These are phyloP conservation scores for Globisporangium iwayamae DNA, from an alignment of 352 stramenopile genomes.

Conservation along the genomic window DNA sequence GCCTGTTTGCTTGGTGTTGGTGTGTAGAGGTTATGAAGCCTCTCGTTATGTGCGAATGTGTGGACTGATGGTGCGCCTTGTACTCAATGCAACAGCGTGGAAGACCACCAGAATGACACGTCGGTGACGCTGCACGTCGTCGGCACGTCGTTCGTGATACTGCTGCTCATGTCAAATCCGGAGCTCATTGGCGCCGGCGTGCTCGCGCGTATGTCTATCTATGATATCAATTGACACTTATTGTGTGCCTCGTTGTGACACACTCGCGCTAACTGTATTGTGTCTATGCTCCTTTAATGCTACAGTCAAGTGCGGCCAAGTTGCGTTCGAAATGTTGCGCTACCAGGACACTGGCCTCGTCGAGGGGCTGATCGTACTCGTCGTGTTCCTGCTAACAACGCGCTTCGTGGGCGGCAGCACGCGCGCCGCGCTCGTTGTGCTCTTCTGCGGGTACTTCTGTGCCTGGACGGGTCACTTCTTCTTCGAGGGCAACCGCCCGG, in stretches of 20 bases:
- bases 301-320: conserved; percentile 30
- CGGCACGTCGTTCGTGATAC: conserved; percentile 36
- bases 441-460: conserved; percentile 50
- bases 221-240: background rate
- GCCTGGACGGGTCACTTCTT: conserved; percentile 66
- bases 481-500: conserved; percentile 54
- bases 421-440: conserved; percentile 14
- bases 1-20: conserved; percentile 1
- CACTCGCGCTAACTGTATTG: background rate
- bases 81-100: conserved; percentile 11
- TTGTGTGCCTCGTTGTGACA: background rate
- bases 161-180: conserved; percentile 32
- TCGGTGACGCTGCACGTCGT: conserved; percentile 38
- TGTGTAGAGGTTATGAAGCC: background rate
- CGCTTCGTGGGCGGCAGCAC: conserved; percentile 31
- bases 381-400: conserved; percentile 29
- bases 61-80: background rate
- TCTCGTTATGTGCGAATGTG: background rate
- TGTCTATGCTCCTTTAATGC: background rate
- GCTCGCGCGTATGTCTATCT: conserved; percentile 15
- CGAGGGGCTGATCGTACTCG: conserved; percentile 27
- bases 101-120: conserved; percentile 44
- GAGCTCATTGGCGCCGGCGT: conserved; percentile 31
- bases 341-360: conserved; percentile 32
- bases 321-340: conserved; percentile 38